Base-by-base conservation (phyloP, 345 rosid species). In the Arabidopsis thaliana region DNA sequence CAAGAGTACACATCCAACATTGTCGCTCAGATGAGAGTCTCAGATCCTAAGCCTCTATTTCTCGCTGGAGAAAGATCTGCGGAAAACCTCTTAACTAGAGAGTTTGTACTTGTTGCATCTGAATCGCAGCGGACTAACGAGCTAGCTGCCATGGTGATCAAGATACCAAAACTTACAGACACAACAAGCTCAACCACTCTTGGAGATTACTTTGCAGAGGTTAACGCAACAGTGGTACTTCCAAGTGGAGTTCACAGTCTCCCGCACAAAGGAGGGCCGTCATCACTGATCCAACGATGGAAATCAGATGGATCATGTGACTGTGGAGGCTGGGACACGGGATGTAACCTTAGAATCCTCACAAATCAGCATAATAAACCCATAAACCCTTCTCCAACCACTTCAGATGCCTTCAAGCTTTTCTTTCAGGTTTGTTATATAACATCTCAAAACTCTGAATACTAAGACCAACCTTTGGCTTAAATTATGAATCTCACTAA, bases 241-340 rank as follows among this genome's bases (percentile, higher is more conserved):
- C 99, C 99, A 36, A 84, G 96, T 76, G 99, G 93, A 9, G 71
- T 81, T 59, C 99, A 95, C 69, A 81, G 93, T 72, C 83, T 95
- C 48, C 97, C 97, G 38, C 87, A 85, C 77, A 87, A 85, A 71
- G 97, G 97, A 59, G 96, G 87, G 24, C 99, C 97, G 62, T 90
- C 96, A 8, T 87, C 99, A 6, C 66, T 95, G 81, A 85, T 92
- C 62, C 91, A 95, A 50, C 87, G 97, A 2, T 95, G 97, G 99
- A 87, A 80, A 73, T 83, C 97, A 44, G 97, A 97, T 63, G 99
- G 99, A 12, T 82, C 92, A 65, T 95, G 99, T 66, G 97, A 95
- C 72, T 95, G 99, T 72, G 99, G 97, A 72, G 99, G 97, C 67
- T 95, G 99, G 99, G 99, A 95, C 76, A 77, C 89, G 77, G 93